Percentiles rank a stretch among this genome's conserved stretches.
Conservation (phyloP, 306 rosid species). For the Mimosa pudica region DNA sequence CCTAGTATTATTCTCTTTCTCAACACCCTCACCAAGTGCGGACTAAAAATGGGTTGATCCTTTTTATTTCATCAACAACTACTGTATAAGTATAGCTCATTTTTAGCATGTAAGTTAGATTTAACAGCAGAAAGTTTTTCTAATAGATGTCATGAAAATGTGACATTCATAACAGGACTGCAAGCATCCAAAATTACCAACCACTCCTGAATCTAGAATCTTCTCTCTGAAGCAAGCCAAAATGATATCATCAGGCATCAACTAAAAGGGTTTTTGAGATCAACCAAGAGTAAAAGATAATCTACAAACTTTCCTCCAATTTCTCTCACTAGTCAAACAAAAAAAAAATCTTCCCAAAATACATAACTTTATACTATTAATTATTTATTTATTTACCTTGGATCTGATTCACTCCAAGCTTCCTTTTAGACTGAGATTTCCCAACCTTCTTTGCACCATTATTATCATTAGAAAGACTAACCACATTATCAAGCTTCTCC, state of each 20-base stretch:
- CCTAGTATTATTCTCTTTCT: no score
- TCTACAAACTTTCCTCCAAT: slow-evolving; percentile 19
- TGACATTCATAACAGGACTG: background rate
- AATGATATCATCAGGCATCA: background rate
- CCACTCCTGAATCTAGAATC: slow-evolving; percentile 25
- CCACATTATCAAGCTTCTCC: slow-evolving; percentile 73
- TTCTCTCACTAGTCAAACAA: slow-evolving; percentile 28
- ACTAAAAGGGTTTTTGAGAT: background rate
- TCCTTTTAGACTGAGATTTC: slow-evolving; percentile 65
- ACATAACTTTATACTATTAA: background rate
- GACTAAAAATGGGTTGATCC: no score
- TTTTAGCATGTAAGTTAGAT: background rate
- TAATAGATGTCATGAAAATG: background rate
- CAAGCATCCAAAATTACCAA: background rate
- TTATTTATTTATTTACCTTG: slow-evolving; percentile 62
- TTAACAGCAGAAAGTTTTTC: background rate
- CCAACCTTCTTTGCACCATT: slow-evolving; percentile 66
- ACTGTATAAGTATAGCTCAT: background rate
- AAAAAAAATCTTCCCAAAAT: background rate
- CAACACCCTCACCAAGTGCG: no score
- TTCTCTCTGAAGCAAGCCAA: slow-evolving; percentile 26
- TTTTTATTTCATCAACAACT: background rate
- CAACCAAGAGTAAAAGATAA: background rate
- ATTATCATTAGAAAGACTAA: slow-evolving; percentile 38
- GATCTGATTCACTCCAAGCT: slow-evolving; percentile 52